Evolutionary conservation across 495 filamentous ascomycete species (phyloP).

Genomic region (Polyplosphaeria fusca): DNA sequence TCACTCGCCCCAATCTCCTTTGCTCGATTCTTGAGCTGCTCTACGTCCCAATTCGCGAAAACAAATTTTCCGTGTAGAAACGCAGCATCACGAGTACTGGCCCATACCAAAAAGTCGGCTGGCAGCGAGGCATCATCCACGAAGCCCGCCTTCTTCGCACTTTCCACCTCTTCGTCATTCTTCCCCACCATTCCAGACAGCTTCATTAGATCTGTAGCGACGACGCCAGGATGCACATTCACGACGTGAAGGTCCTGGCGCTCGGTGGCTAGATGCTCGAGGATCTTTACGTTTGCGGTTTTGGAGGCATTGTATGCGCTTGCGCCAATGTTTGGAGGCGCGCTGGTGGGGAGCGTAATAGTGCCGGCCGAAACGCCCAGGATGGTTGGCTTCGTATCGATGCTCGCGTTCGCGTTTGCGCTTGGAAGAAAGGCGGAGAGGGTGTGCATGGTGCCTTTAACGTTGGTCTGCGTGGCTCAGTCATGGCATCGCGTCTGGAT

Average conservation of each 20-base stretch:
- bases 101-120: conserved; percentile 50
- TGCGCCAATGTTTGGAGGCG: not conserved
- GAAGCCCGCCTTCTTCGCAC: too few relatives aligned
- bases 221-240: not conserved
- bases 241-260: not conserved
- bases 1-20: conserved; percentile 40
- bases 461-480: not conserved
- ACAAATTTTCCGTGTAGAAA: conserved; percentile 50
- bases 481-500: not conserved
- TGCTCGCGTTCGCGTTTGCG: not conserved
- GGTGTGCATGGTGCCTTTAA: not conserved
- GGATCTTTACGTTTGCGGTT: not conserved
- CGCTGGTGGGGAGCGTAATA: not conserved
- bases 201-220: not conserved
- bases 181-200: too few relatives aligned
- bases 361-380: not conserved
- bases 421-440: not conserved
- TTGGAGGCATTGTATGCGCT: not conserved
- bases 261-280: not conserved
- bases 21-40: conserved; percentile 46
- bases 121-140: too few relatives aligned
- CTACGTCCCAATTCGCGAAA: conserved; percentile 54
- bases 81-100: conserved; percentile 46
- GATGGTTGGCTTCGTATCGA: too few relatives aligned
- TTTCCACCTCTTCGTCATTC: too few relatives aligned